Conservation (phyloP, 805 yeast species). For the Zygoascus bituminiphila region DNA sequence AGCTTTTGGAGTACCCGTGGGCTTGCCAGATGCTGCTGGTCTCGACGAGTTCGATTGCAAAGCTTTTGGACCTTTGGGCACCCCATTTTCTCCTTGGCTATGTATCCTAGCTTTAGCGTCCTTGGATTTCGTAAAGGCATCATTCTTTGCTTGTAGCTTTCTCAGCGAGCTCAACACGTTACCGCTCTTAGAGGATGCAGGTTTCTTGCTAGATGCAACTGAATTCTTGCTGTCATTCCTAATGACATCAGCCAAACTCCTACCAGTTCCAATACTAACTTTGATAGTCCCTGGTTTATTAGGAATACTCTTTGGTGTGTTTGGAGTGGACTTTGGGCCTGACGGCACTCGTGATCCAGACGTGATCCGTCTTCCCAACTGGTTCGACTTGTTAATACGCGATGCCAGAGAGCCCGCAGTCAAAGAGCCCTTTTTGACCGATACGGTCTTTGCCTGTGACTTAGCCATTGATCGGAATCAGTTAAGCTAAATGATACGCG, state of each 20-base stretch:
- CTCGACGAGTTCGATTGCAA: too few relatives aligned
- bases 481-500: too few relatives aligned
- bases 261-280: not conserved
- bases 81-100: not conserved
- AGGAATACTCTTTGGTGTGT: not conserved
- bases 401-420: not conserved
- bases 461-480: too few relatives aligned
- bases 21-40: too few relatives aligned
- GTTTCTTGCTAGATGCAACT: not conserved
- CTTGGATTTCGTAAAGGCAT: not conserved
- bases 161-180: not conserved
- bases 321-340: not conserved
- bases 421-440: not conserved
- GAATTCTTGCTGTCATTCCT: too few relatives aligned
- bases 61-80: not conserved
- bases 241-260: not conserved
- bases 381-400: not conserved
- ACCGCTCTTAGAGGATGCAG: not conserved
- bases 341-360: not conserved
- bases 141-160: not conserved
- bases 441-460: not conserved
- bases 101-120: not conserved
- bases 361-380: too few relatives aligned
- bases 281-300: not conserved
- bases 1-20: too few relatives aligned